Conservation (phyloP, 2,329 filamentous ascomycete genomes). For the Chrysosporium keratinophilum region DNA sequence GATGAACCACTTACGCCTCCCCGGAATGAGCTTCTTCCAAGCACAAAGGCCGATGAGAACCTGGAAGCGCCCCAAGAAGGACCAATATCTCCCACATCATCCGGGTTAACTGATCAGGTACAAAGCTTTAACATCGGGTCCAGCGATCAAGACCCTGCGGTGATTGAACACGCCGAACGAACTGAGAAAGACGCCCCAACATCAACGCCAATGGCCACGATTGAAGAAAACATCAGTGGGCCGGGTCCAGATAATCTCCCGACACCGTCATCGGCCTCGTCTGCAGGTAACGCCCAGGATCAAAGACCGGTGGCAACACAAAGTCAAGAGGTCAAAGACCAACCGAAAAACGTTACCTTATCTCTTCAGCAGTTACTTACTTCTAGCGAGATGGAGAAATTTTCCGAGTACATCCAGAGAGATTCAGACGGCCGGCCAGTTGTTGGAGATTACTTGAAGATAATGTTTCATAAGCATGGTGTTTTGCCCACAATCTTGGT, state of each 20-base stretch:
- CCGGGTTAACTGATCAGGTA: constrained; percentile 46
- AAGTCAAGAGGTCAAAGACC: constrained; percentile 11
- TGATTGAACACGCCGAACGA: constrained; percentile 19
- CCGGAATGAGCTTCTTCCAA: constrained; percentile 22
- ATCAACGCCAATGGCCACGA: constrained; percentile 10
- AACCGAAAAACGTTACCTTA: constrained; percentile 18
- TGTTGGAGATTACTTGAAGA: constrained; percentile 89
- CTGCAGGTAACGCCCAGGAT: neutral
- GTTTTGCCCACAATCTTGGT: constrained; percentile 94
- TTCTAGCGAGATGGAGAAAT: constrained; percentile 1
- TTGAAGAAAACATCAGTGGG: neutral
- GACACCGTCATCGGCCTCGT: neutral
- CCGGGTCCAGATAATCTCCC: neutral
- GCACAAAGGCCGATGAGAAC: constrained; percentile 2
- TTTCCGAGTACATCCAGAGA: constrained; percentile 41
- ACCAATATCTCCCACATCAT: constrained; percentile 41
- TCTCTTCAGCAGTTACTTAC: constrained; percentile 6
- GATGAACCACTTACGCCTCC: constrained; percentile 66
- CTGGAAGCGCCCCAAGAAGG: constrained; percentile 17
- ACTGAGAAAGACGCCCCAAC: constrained; percentile 31
- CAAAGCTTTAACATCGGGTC: constrained; percentile 47
- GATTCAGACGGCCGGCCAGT: constrained; percentile 61
- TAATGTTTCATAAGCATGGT: constrained; percentile 86
- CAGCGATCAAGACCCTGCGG: constrained; percentile 28
- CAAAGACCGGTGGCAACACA: neutral